Evolutionary conservation across 2,329 filamentous ascomycete genomes (phyloP), one percentile per base, ranked within the genome.

Genomic region (Trichoderma polysporum): DNA sequence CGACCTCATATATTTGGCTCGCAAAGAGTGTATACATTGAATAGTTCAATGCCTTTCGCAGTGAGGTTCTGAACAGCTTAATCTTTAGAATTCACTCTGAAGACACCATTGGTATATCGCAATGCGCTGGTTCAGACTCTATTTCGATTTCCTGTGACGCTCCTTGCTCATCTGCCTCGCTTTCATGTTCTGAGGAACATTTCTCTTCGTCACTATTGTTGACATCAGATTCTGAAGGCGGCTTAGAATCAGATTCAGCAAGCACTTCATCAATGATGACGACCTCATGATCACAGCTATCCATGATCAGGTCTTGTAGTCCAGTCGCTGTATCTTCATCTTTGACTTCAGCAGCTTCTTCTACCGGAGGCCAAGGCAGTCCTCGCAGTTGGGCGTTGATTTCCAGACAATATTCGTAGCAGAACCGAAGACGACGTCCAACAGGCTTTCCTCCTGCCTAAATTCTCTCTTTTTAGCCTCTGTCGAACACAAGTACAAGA

Each of bases 381-480:
- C 75, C 75, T 33, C 74, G 69, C 13, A 77, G 45, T 33, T 74
- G 64, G 29, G 76, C 75, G 50, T 80, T 80, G 35, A 77, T 61
- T 56, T 79, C 71, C 12, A 74, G 68, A 41, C 78, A 79, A 50
- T 74, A 74, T 12, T 79, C 74, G 41, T 76, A 74, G 17, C 71
- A 69, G 53, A 76, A 76, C 1, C 75, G 70, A 5, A 79, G 73
- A 12, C 76, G 72, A 0, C 76, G 71, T 9, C 80, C 79, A 8
- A 81, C 71, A 0, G 80, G 77, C 61, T 79, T 81, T 0, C 80
- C 79, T 1, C 75, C 75, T 7, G 69, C 72, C 79, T 81, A 29
- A 1, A 27, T 2, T 15, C 33, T 1, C 1, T 17, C 5, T n/a
- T 5, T 19, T 47, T 35, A 60, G 60, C 37, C 17, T 45, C 10